Evolutionary conservation across 768 basidiomycete species (phyloP).

Genomic region (Termitomyces sp.): DNA sequence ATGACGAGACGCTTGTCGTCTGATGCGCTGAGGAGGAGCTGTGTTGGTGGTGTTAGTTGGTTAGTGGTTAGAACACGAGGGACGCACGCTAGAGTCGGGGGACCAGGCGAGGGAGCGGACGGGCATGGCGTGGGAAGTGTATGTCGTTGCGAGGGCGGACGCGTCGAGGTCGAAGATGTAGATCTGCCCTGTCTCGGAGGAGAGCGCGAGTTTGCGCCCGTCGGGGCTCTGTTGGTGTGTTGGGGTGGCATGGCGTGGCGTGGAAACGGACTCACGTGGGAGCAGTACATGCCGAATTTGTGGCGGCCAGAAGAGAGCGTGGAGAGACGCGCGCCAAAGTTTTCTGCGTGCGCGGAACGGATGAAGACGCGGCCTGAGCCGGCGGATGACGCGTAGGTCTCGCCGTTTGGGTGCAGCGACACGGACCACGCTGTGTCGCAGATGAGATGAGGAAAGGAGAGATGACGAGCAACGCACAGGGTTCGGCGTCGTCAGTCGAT

Average conservation of each 20-base stretch:
- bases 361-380: slow-evolving; percentile 66
- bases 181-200: slow-evolving; percentile 84
- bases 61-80: neutral
- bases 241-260: too few relatives aligned
- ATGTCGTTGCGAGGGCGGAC: slow-evolving; percentile 57
- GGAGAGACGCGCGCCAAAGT: slow-evolving; percentile 60
- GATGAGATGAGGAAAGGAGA: neutral
- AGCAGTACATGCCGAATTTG: slow-evolving; percentile 75
- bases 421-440: slow-evolving; percentile 78
- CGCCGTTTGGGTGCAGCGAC: slow-evolving; percentile 70
- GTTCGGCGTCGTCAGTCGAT: slow-evolving; percentile 55
- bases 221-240: slow-evolving; percentile 68
- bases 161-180: slow-evolving; percentile 80
- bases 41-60: neutral
- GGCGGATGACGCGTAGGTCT: slow-evolving; percentile 70
- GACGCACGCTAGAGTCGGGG: slow-evolving; percentile 74
- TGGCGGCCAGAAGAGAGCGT: slow-evolving; percentile 59
- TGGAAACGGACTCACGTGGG: slow-evolving; percentile 64
- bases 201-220: slow-evolving; percentile 74
- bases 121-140: slow-evolving; percentile 85
- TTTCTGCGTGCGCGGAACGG: slow-evolving; percentile 60
- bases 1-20: slow-evolving; percentile 90
- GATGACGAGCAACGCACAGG: slow-evolving; percentile 45
- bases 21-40: slow-evolving; percentile 87
- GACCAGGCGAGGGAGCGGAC: slow-evolving; percentile 89